These are phyloP conservation scores for Scleroderma citrinum DNA, from an alignment of 768 basidiomycete species.

Conservation along the genomic window DNA sequence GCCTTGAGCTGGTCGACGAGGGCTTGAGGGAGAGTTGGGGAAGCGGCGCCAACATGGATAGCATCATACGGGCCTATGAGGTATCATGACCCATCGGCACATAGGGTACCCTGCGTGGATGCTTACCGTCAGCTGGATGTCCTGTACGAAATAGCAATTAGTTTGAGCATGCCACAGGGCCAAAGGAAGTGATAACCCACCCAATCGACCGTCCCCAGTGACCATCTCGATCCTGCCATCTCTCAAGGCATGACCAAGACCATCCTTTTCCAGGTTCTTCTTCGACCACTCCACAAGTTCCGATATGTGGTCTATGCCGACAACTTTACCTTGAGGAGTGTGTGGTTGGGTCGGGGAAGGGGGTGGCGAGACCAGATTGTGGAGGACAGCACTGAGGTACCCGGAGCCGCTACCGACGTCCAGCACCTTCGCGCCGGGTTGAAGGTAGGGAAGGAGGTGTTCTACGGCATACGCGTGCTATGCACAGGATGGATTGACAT, in stretches of 20 bases:
- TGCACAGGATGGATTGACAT: background rate
- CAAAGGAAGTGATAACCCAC: constrained; percentile 27
- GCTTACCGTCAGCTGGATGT: constrained; percentile 30
- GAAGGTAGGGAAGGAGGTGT: constrained; percentile 66
- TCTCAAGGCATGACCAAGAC: constrained; percentile 49
- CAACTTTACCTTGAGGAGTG: constrained; percentile 51
- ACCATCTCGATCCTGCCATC: constrained; percentile 55
- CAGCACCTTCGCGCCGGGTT: constrained; percentile 68
- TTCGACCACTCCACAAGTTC: constrained; percentile 69
- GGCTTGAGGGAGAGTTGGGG: constrained; percentile 60
- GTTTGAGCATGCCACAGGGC: background rate
- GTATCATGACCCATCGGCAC: background rate
- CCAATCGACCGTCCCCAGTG: constrained; percentile 76
- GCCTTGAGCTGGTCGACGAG: constrained; percentile 74
- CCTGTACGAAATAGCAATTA: constrained; percentile 30
- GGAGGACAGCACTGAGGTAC: constrained; percentile 77
- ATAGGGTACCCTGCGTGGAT: background rate
- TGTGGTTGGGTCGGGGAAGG: constrained; percentile 6
- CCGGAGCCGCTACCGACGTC: constrained; percentile 90
- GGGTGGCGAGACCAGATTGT: constrained; percentile 53
- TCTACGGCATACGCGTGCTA: constrained; percentile 86
- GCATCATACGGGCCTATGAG: constrained; percentile 62
- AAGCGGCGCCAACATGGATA: constrained; percentile 94
- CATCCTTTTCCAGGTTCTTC: constrained; percentile 62
- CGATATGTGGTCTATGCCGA: constrained; percentile 89